phyloP scores from a whole-genome alignment of 164 flowering plant species.

The Kalanchoe fedtschenkoi region DNA sequence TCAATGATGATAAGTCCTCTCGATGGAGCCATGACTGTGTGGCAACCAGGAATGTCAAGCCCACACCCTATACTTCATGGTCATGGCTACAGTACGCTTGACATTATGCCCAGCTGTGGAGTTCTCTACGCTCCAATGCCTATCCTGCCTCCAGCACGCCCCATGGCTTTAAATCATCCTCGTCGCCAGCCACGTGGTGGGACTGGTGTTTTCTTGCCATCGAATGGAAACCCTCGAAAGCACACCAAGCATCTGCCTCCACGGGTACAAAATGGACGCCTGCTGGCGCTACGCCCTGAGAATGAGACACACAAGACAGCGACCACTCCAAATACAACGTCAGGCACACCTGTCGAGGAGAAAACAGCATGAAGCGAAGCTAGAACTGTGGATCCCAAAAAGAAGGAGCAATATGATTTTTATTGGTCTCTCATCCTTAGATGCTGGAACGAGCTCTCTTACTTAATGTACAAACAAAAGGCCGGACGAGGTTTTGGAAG shows the following conservation, averaged over 20 bases:
- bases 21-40: constrained; percentile 40
- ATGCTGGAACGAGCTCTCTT: too few species aligned
- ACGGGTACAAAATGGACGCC: constrained; percentile 57
- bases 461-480: too few species aligned
- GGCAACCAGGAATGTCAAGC: constrained; percentile 48
- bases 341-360: constrained; percentile 15
- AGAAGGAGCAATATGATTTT: too few species aligned
- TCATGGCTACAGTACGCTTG: constrained; percentile 24
- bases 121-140: constrained; percentile 23
- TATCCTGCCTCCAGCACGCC: constrained; percentile 29
- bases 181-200: constrained; percentile 40
- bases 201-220: constrained; percentile 89
- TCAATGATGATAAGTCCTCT: constrained; percentile 19
- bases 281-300: constrained; percentile 41
- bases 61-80: constrained; percentile 16
- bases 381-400: background rate
- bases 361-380: constrained; percentile 1
- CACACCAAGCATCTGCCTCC: constrained; percentile 71
- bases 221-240: constrained; percentile 46
- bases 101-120: constrained; percentile 60
- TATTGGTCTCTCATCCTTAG: too few species aligned
- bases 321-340: constrained; percentile 23
- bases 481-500: too few species aligned
- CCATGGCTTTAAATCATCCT: constrained; percentile 43
- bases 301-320: constrained; percentile 26